These are phyloP conservation scores for Schizophyllum amplum DNA, from an alignment of 1,284 basidiomycete genomes.

Conservation along the genomic window DNA sequence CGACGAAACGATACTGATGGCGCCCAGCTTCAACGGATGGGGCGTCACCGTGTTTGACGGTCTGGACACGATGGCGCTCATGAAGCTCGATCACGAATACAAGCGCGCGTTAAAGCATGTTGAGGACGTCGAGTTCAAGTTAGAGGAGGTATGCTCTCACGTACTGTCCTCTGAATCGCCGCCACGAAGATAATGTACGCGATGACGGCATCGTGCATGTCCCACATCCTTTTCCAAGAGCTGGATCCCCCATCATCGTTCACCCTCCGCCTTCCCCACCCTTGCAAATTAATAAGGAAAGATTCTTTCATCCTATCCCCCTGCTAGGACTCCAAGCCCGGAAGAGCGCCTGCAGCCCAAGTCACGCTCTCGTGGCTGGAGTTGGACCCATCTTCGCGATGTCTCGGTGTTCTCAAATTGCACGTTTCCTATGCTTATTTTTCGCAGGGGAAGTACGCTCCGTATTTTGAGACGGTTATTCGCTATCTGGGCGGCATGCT, in stretches of 20 bases:
- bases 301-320: not conserved
- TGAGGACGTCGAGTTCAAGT: conserved; percentile 54
- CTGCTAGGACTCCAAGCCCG: not conserved
- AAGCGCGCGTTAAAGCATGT: conserved; percentile 66
- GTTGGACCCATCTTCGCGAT: not conserved
- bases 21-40: conserved; percentile 75
- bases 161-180: too few species aligned
- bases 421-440: not conserved
- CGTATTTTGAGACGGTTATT: conserved; percentile 84
- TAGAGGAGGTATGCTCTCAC: conserved; percentile 25
- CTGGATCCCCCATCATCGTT: not conserved
- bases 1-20: not conserved
- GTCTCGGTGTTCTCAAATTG: not conserved
- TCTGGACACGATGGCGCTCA: conserved; percentile 83
- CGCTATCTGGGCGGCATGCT: conserved; percentile 82
- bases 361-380: not conserved
- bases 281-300: not conserved
- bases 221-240: not conserved
- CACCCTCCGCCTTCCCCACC: not conserved
- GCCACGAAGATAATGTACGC: too few species aligned
- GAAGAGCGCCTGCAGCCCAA: not conserved
- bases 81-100: conserved; percentile 80
- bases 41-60: conserved; percentile 78
- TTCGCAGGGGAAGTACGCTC: conserved; percentile 29
- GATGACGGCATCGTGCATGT: too few species aligned